A percentile compares a stretch with the other conserved stretches of the same genome.
Evolutionary conservation across 225 moss, liverwort and hornwort genomes (phyloP).

Genomic region (Marchantia polymorpha): DNA sequence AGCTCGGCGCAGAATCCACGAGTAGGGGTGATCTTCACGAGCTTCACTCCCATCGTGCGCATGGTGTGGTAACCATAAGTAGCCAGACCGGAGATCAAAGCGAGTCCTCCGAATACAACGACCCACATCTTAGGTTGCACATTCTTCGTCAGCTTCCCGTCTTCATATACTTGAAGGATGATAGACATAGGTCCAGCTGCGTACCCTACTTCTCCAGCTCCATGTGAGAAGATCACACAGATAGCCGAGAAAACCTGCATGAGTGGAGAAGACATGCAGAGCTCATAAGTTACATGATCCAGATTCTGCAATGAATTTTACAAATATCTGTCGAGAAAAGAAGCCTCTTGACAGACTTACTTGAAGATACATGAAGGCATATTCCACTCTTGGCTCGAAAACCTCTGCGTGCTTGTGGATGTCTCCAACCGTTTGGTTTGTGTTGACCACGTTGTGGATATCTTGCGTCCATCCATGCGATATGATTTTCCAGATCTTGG

Average conservation of each 20-base stretch:
- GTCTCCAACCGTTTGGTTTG: conserved; percentile 12
- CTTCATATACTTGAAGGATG: conserved; percentile 26
- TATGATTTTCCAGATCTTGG: conserved; percentile 26
- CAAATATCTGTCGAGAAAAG: too few species aligned
- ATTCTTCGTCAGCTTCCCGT: conserved; percentile 25
- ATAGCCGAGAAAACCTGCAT: conserved; percentile 27
- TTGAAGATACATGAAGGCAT: conserved; percentile 37
- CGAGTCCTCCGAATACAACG: conserved; percentile 21
- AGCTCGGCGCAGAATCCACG: conserved; percentile 35
- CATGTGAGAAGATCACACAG: conserved; percentile 43
- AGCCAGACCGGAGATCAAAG: conserved; percentile 15
- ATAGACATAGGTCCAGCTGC: conserved; percentile 28
- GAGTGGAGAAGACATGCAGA: too few species aligned
- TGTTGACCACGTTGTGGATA: conserved; percentile 34
- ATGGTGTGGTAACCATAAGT: conserved; percentile 23
- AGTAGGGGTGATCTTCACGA: conserved; percentile 36
- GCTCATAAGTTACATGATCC: too few species aligned
- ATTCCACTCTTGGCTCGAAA: conserved; percentile 37
- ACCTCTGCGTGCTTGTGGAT: conserved; percentile 30
- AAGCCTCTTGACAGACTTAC: background rate
- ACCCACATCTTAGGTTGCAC: conserved; percentile 23
- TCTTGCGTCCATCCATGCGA: conserved; percentile 27
- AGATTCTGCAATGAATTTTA: too few species aligned
- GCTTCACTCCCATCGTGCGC: conserved; percentile 37
- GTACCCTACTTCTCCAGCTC: conserved; percentile 41